Base-by-base conservation (phyloP, 1,139 yeast genomes). In the Sugiyamaella japonica region DNA sequence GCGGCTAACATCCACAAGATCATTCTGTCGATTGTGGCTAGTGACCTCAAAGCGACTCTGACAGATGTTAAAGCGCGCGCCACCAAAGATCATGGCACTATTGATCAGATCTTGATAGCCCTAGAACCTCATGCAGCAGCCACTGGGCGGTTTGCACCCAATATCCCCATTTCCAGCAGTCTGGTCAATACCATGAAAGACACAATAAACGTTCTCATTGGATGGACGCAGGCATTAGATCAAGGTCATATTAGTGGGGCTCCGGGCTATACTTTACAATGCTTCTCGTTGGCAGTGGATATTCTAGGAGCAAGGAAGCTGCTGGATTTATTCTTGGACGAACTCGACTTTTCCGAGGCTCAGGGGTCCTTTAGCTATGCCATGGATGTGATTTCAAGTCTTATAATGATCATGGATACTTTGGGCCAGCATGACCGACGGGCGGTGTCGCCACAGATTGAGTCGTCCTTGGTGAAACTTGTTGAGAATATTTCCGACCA, bases 221-320 rank as follows among this genome's bases (percentile, higher is more conserved):
- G 59, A 15, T 67, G 70, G 70, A 59, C 57, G 7, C 64, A 65
- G 43, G 45, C 60, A 1, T 39, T 58, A 15, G 63, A 62, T 50
- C 61, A 53, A 42, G 62, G 62, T 38, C 61, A 59, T 48, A 53
- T 55, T 39, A 48, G 59, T 5, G 65, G 66, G 3, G 68, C 69
- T 2, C 68, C 70, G 0, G 61, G 60, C 13, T 66, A 63, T 56
- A 57, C 56, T 17, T 87, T 67, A 80, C 85, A 79, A 71, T 79
- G 60, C 75, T 80, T 64, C 81, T 84, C 70, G 75, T 78, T 69
- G 70, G 79, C 61, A 58, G 69, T 70, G 59, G 68, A 65, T 63
- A 72, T 64, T 77, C 82, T 68, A 79, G 84, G 70, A 83, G 87
- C 82, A 76, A 80, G 75, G 88, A 54, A 54, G 7, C 66, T 66